These are phyloP conservation scores for Suhomyces wounanorum DNA, from an alignment of 1,139 yeast genomes.

Conservation along the genomic window DNA sequence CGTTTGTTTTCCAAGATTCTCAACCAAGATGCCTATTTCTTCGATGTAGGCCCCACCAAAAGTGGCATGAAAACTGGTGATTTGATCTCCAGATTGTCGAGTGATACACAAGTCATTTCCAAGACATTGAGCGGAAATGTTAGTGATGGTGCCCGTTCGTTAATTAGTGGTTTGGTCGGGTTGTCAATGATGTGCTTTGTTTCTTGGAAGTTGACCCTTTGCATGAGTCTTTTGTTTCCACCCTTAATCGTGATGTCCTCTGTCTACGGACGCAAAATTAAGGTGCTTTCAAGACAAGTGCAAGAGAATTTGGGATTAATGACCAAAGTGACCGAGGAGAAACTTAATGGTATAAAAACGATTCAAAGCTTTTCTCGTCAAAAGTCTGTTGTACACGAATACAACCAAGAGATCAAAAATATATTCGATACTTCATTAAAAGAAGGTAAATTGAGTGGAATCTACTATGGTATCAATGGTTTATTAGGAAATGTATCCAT, in stretches of 20 bases:
- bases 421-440: constrained; percentile 74
- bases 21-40: constrained; percentile 88
- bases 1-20: constrained; percentile 74
- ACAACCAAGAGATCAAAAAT: constrained; percentile 67
- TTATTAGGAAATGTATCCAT: constrained; percentile 81
- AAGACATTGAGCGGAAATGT: constrained; percentile 85
- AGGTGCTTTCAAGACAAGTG: constrained; percentile 70
- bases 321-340: constrained; percentile 90
- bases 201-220: constrained; percentile 75
- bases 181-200: constrained; percentile 84
- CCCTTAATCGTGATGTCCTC: constrained; percentile 77
- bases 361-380: constrained; percentile 92
- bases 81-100: constrained; percentile 80
- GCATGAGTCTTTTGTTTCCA: constrained; percentile 78
- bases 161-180: constrained; percentile 79
- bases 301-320: constrained; percentile 86
- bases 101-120: constrained; percentile 89
- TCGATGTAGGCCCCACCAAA: constrained; percentile 67
- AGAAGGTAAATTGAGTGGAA: constrained; percentile 78
- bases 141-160: constrained; percentile 85
- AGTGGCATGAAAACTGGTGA: constrained; percentile 80
- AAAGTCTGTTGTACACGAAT: constrained; percentile 47
- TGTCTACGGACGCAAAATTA: constrained; percentile 76
- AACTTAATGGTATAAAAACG: constrained; percentile 80
- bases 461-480: constrained; percentile 77